Evolutionary conservation across 495 filamentous ascomycete genomes (phyloP).

Genomic region (Cryomyces minteri): DNA sequence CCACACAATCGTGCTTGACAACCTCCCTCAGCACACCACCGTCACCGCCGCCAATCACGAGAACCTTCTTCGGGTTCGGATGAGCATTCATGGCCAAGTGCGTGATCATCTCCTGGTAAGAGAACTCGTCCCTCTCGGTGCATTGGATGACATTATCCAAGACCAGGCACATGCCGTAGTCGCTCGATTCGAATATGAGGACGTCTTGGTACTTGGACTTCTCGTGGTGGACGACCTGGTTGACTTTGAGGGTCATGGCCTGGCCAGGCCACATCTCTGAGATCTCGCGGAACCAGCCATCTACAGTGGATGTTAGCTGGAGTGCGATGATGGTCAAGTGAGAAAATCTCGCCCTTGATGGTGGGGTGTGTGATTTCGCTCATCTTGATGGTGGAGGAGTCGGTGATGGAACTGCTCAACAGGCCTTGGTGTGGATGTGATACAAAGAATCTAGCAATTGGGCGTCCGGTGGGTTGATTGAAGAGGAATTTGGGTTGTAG

Average conservation of each 20-base stretch:
- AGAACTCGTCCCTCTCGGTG: constrained; percentile 97
- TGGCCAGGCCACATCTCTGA: constrained; percentile 98
- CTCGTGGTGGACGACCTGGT: constrained; percentile 95
- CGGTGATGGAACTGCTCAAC: too few species aligned
- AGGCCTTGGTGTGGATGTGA: too few species aligned
- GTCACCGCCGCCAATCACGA: constrained; percentile 95
- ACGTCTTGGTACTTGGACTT: constrained; percentile 99
- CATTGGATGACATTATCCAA: constrained; percentile 98
- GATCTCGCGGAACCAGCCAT: constrained; percentile 99
- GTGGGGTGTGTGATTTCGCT: constrained; percentile 38
- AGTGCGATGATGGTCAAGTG: too few species aligned
- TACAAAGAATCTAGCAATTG: too few species aligned
- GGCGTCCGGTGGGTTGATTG: too few species aligned
- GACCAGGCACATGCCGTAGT: constrained; percentile 94
- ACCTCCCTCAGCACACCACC: constrained; percentile 95
- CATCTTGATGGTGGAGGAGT: constrained; percentile 8
- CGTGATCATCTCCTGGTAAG: constrained; percentile 99
- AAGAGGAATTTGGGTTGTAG: too few species aligned
- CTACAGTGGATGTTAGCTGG: constrained; percentile 22
- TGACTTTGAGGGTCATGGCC: constrained; percentile 95
- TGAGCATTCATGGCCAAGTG: constrained; percentile 98
- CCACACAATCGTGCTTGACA: constrained; percentile 81
- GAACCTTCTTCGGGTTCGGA: constrained; percentile 91
- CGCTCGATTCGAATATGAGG: constrained; percentile 89
- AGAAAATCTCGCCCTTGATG: constrained; percentile 31